A percentile compares a stretch with the other conserved stretches of the same genome.
phyloP scores from a whole-genome alignment of 371 early-diverging fungal genomes.

The Dinochytrium kinnereticum region DNA sequence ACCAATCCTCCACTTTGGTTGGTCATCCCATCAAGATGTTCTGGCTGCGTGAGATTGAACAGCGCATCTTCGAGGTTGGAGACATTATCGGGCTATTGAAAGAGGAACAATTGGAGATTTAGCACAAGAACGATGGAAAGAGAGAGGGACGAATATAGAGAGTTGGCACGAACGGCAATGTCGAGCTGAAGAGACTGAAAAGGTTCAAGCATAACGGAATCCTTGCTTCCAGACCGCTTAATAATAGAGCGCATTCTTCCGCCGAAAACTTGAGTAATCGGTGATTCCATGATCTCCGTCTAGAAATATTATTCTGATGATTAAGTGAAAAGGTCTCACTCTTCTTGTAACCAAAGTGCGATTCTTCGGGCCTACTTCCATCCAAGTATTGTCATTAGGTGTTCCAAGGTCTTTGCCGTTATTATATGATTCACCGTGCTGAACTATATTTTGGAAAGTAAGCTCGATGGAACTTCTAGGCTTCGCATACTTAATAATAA shows the following conservation, averaged over 20 bases:
- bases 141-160: too few relatives aligned
- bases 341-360: slow-evolving; percentile 53
- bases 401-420: not conserved
- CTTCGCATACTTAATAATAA: slow-evolving; percentile 59
- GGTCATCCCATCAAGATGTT: slow-evolving; percentile 71
- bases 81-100: slow-evolving; percentile 69
- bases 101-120: slow-evolving; percentile 19
- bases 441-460: slow-evolving; percentile 16
- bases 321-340: slow-evolving; percentile 19
- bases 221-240: slow-evolving; percentile 74
- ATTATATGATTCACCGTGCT: slow-evolving; percentile 8
- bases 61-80: slow-evolving; percentile 86
- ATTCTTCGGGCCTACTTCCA: slow-evolving; percentile 89
- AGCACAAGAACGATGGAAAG: too few relatives aligned
- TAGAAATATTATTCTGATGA: slow-evolving; percentile 23
- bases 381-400: slow-evolving; percentile 67
- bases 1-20: slow-evolving; percentile 25
- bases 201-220: slow-evolving; percentile 86
- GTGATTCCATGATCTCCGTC: slow-evolving; percentile 72
- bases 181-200: slow-evolving; percentile 89
- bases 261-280: slow-evolving; percentile 86
- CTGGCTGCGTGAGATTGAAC: slow-evolving; percentile 72
- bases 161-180: slow-evolving; percentile 66
- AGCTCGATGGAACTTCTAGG: not conserved
- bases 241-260: slow-evolving; percentile 83